Conservation (phyloP, 495 filamentous ascomycete species). For the Aspergillus olivimuriae region DNA sequence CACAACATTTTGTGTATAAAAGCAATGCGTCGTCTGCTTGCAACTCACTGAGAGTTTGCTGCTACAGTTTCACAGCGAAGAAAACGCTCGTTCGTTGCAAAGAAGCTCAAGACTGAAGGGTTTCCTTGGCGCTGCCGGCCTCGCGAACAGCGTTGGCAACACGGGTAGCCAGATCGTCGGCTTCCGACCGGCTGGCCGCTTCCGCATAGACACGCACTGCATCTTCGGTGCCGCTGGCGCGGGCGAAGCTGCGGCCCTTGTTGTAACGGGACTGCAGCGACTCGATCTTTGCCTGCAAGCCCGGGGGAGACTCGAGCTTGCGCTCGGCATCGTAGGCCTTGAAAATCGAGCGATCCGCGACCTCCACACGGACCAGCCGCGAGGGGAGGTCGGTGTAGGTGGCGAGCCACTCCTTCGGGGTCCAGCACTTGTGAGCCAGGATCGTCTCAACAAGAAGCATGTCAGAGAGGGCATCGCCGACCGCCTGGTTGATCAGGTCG, state of each 20-base stretch:
- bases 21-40: too few species aligned
- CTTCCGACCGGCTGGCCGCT: conserved; percentile 75
- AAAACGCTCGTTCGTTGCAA: too few species aligned
- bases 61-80: too few species aligned
- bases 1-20: too few species aligned
- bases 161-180: conserved; percentile 78
- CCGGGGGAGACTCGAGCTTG: conserved; percentile 68
- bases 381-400: conserved; percentile 97
- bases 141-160: conserved; percentile 66
- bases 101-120: conserved; percentile 10
- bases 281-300: conserved; percentile 81
- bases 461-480: conserved; percentile 93
- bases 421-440: conserved; percentile 91
- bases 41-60: too few species aligned
- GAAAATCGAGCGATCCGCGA: conserved; percentile 80
- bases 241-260: conserved; percentile 81
- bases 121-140: conserved; percentile 26
- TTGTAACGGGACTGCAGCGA: conserved; percentile 82
- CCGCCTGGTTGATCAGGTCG: conserved; percentile 94
- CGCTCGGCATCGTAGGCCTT: conserved; percentile 87
- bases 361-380: conserved; percentile 85
- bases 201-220: conserved; percentile 97
- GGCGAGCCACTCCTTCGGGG: conserved; percentile 79
- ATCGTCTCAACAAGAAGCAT: conserved; percentile 95
- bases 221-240: conserved; percentile 92